Percentiles rank a stretch among this genome's conserved stretches.
Conservation (phyloP, 441 rosid species). For the Erodium trifolium region DNA sequence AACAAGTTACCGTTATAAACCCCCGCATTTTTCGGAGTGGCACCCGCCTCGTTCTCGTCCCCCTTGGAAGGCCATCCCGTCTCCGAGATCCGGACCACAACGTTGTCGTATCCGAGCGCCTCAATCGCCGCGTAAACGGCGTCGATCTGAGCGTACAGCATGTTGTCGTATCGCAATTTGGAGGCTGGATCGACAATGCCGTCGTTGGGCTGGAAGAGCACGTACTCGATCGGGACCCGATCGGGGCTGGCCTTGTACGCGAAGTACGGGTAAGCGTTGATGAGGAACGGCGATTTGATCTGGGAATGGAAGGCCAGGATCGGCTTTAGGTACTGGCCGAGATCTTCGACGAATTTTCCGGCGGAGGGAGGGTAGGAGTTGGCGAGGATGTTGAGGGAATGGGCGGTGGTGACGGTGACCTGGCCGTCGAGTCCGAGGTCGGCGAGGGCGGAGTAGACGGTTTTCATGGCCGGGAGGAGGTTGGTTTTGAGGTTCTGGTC, state of each 20-base stretch:
- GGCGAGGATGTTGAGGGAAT: too few relatives aligned
- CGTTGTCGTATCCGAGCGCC: constrained; percentile 49
- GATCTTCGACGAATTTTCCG: too few relatives aligned
- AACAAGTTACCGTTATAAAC: constrained; percentile 59
- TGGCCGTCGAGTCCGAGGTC: constrained; percentile 46
- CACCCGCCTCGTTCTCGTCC: constrained; percentile 57
- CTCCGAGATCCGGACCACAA: constrained; percentile 61
- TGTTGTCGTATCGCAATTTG: constrained; percentile 61
- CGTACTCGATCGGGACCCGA: constrained; percentile 46
- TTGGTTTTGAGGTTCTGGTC: constrained; percentile 23
- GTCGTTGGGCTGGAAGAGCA: constrained; percentile 59
- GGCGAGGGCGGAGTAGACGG: constrained; percentile 28
- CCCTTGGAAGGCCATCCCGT: constrained; percentile 93
- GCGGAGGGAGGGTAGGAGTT: too few relatives aligned
- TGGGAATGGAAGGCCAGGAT: too few relatives aligned
- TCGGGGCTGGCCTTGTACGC: constrained; percentile 55
- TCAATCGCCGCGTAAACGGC: constrained; percentile 66
- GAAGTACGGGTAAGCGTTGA: constrained; percentile 77
- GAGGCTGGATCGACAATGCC: constrained; percentile 51
- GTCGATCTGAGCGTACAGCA: constrained; percentile 82
- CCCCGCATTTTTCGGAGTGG: constrained; percentile 53
- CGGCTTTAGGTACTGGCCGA: too few relatives aligned
- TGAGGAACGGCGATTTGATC: constrained; percentile 50
- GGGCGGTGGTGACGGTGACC: constrained; percentile 62
- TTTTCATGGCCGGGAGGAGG: constrained; percentile 52